A percentile compares a stretch with the other conserved stretches of the same genome.
phyloP scores from a whole-genome alignment of 371 early-diverging fungal species.

The Mucor lusitanicus region DNA sequence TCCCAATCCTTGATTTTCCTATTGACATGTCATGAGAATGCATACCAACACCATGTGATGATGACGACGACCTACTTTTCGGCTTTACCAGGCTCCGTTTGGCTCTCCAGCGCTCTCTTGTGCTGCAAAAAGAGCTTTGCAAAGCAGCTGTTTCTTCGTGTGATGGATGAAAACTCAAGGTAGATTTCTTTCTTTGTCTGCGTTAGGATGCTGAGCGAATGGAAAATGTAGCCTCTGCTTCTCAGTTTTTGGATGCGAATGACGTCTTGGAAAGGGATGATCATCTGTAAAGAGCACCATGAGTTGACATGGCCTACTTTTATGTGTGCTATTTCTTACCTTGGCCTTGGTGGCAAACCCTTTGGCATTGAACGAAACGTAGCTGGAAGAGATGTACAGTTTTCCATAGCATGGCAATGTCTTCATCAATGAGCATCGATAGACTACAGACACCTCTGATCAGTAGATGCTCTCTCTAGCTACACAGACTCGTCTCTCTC shows the following conservation, averaged over 20 bases:
- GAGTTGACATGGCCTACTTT: background rate
- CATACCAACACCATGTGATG: background rate
- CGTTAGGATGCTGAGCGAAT: conserved; percentile 19
- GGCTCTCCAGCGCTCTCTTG: conserved; percentile 18
- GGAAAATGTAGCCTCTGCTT: conserved; percentile 39
- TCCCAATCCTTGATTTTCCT: conserved; percentile 38
- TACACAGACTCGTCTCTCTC: conserved; percentile 4
- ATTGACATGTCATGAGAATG: background rate
- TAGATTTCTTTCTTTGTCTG: conserved; percentile 35
- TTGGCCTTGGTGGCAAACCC: conserved; percentile 61
- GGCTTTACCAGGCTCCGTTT: conserved; percentile 11
- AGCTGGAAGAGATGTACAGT: conserved; percentile 66
- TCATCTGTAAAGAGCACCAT: conserved; percentile 23
- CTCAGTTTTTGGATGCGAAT: conserved; percentile 42
- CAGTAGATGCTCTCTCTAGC: background rate
- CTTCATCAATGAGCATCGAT: conserved; percentile 49
- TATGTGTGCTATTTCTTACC: too few relatives aligned
- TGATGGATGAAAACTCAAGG: conserved; percentile 44
- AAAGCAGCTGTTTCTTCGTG: conserved; percentile 48
- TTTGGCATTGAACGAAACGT: conserved; percentile 70
- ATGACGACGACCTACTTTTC: conserved; percentile 12
- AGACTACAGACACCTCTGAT: conserved; percentile 26
- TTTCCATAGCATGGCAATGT: conserved; percentile 64
- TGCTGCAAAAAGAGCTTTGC: conserved; percentile 39
- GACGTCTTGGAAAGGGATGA: conserved; percentile 47